Evolutionary conservation across 305 asterid genomes (phyloP).

Genomic region (Caryopteris hybrid): DNA sequence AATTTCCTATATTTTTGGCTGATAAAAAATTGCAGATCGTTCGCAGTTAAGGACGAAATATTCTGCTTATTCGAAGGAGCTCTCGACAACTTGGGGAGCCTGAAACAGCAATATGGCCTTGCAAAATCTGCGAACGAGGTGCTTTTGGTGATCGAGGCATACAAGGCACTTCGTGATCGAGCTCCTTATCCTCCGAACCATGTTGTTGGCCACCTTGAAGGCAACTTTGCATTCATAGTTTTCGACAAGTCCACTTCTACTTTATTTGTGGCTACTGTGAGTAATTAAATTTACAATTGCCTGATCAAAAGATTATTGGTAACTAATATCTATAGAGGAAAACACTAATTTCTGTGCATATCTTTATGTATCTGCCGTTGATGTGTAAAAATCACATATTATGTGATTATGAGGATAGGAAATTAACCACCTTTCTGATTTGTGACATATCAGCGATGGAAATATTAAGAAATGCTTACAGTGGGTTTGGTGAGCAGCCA

Average conservation of each 20-base stretch:
- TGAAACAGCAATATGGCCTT: slow-evolving; percentile 88
- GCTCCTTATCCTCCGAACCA: slow-evolving; percentile 97
- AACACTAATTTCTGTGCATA: too few relatives aligned
- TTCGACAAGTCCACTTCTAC: slow-evolving; percentile 89
- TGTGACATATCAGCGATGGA: too few relatives aligned
- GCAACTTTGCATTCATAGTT: slow-evolving; percentile 82
- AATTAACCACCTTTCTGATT: too few relatives aligned
- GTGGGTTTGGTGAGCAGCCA: too few relatives aligned
- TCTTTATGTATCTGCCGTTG: too few relatives aligned
- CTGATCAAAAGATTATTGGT: not conserved
- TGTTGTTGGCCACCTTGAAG: slow-evolving; percentile 93
- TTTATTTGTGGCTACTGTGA: slow-evolving; percentile 88
- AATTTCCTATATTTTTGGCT: not conserved
- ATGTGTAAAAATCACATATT: too few relatives aligned
- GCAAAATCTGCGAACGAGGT: slow-evolving; percentile 92
- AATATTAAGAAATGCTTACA: too few relatives aligned
- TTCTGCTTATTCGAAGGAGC: slow-evolving; percentile 96
- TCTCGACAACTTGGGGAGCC: slow-evolving; percentile 86
- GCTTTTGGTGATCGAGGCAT: slow-evolving; percentile 87
- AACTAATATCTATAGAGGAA: too few relatives aligned
- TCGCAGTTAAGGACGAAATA: slow-evolving; percentile 93
- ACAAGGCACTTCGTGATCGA: slow-evolving; percentile 91
- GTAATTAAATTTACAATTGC: slow-evolving; percentile 23
- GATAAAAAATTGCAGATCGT: slow-evolving; percentile 50
- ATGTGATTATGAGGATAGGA: too few relatives aligned